A percentile compares a stretch with the other conserved stretches of the same genome.
Conservation (phyloP, 148 eudicot genomes). For the Nepenthes mirabilis region DNA sequence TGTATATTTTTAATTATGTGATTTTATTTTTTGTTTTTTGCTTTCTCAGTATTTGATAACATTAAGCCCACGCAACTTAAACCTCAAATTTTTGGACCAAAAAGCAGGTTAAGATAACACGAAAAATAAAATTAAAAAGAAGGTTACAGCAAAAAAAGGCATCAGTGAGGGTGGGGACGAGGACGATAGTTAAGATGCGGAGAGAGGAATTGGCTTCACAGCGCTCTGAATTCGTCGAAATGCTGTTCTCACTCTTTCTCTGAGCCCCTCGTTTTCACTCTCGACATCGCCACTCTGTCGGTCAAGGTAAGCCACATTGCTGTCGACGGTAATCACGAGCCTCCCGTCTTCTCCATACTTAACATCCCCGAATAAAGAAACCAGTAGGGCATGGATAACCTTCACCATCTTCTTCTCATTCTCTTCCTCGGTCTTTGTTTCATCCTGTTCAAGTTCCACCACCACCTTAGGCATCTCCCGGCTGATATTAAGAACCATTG, state of each 20-base stretch:
- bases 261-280: conserved; percentile 68
- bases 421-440: conserved; percentile 43
- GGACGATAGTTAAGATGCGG: conserved; percentile 15
- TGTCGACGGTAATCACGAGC: conserved; percentile 65
- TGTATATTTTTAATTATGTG: no score
- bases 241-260: conserved; percentile 64
- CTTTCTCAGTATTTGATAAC: no score
- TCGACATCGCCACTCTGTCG: conserved; percentile 72
- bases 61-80: no score
- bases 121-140: no score
- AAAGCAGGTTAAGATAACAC: no score
- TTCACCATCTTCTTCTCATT: conserved; percentile 59
- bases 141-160: no score
- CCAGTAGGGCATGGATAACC: conserved; percentile 53
- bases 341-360: conserved; percentile 61
- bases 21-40: no score
- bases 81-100: no score
- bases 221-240: conserved; percentile 50
- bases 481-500: conserved; percentile 67
- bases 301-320: conserved; percentile 57
- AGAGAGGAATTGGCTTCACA: conserved; percentile 62
- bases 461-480: conserved; percentile 84
- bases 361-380: conserved; percentile 78
- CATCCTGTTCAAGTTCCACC: conserved; percentile 53
- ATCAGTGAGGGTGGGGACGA: no score